Evolutionary conservation across 805 yeast genomes (phyloP).

Genomic region (Clavispora carvajalis): DNA sequence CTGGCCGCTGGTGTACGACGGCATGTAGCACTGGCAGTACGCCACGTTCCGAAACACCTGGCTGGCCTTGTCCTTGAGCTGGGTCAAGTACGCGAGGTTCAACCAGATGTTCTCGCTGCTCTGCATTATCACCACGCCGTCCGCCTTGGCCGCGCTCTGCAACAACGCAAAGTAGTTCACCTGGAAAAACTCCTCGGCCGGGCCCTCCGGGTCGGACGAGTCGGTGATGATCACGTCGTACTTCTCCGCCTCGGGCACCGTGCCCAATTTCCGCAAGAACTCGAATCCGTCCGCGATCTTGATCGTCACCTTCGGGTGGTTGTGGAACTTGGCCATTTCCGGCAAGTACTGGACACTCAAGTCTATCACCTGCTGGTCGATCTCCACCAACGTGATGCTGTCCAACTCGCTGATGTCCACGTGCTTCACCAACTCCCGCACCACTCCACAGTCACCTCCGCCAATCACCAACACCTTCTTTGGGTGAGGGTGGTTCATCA

Average conservation of each 20-base stretch:
- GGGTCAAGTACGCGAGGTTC: slow-evolving; percentile 47
- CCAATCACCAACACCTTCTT: slow-evolving; percentile 80
- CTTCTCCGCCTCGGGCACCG: slow-evolving; percentile 33
- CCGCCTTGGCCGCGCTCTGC: slow-evolving; percentile 52
- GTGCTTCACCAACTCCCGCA: slow-evolving; percentile 82
- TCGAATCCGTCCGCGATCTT: slow-evolving; percentile 80
- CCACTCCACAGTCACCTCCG: slow-evolving; percentile 95
- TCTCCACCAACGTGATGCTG: slow-evolving; percentile 75
- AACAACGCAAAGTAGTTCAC: slow-evolving; percentile 68
- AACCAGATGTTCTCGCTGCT: slow-evolving; percentile 74
- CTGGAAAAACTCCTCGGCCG: slow-evolving; percentile 87
- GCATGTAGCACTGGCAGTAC: slow-evolving; percentile 77
- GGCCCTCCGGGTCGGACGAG: slow-evolving; percentile 93
- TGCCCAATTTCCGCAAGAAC: slow-evolving; percentile 43
- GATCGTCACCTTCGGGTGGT: slow-evolving; percentile 61
- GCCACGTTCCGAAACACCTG: slow-evolving; percentile 56
- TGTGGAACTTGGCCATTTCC: slow-evolving; percentile 61
- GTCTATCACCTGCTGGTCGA: slow-evolving; percentile 76
- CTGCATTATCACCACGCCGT: slow-evolving; percentile 77
- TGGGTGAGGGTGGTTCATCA: slow-evolving; percentile 73
- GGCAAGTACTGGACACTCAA: slow-evolving; percentile 71
- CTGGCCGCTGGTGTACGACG: slow-evolving; percentile 86
- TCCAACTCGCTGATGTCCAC: slow-evolving; percentile 43
- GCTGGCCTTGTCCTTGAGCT: slow-evolving; percentile 43
- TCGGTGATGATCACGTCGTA: slow-evolving; percentile 87